A percentile compares a stretch with the other conserved stretches of the same genome.
These are phyloP conservation scores for Hygrophila difformis DNA, from an alignment of 257 asterid genomes.

Conservation along the genomic window DNA sequence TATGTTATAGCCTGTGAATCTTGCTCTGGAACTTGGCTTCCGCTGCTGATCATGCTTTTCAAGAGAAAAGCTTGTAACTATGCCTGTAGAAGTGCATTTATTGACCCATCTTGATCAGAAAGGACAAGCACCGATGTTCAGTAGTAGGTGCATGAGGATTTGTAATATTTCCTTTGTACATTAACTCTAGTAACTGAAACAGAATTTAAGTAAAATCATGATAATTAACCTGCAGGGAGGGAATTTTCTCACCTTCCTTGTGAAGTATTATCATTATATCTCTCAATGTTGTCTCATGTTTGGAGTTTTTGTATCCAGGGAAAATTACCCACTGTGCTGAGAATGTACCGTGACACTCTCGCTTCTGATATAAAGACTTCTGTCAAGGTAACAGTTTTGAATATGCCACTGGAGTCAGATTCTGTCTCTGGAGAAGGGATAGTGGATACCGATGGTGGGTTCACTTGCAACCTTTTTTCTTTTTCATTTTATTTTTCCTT, in stretches of 20 bases:
- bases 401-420: constrained; percentile 72
- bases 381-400: constrained; percentile 71
- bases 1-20: too few relatives aligned
- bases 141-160: constrained; percentile 9
- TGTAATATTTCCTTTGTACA: too few relatives aligned
- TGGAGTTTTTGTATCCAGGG: constrained; percentile 49
- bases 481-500: constrained; percentile 11
- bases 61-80: neutral
- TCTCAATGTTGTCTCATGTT: constrained; percentile 12
- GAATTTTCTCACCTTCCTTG: constrained; percentile 5
- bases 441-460: constrained; percentile 78
- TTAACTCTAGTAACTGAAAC: too few relatives aligned
- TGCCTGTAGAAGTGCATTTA: constrained; percentile 3
- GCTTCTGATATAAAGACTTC: constrained; percentile 82
- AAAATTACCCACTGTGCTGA: constrained; percentile 86
- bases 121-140: constrained; percentile 3
- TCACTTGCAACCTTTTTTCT: constrained; percentile 3
- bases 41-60: too few relatives aligned
- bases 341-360: constrained; percentile 85
- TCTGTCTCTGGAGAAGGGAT: constrained; percentile 69
- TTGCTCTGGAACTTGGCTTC: too few relatives aligned
- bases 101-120: neutral
- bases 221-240: neutral
- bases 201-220: too few relatives aligned
- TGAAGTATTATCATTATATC: constrained; percentile 8